Evolutionary conservation across 73 alveolate genomes (phyloP).

Genomic region (Tetrahymena borealis): DNA sequence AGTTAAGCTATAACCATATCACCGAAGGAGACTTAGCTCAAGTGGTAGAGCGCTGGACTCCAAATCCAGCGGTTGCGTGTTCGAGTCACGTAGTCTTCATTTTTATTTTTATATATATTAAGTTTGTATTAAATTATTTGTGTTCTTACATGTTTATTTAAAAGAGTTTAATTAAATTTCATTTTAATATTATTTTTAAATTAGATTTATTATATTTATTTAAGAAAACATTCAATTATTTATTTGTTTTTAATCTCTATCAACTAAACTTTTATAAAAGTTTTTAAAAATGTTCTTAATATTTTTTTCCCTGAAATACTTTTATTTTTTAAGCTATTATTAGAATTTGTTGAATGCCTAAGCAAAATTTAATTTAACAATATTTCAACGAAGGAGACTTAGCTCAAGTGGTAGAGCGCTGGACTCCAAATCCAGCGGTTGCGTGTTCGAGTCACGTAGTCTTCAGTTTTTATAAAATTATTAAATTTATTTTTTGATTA

Average conservation of each 20-base stretch:
- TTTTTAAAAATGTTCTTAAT: no score
- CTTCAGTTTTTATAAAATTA: constrained; percentile 14
- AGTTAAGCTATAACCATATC: background rate
- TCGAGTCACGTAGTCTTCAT: constrained; percentile 54
- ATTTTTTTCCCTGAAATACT: no score
- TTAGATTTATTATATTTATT: no score
- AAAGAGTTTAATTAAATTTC: no score
- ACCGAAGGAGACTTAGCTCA: constrained; percentile 47
- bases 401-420: constrained; percentile 54
- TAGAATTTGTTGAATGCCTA: background rate
- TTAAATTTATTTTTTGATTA: background rate
- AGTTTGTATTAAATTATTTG: background rate
- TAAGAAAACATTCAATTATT: no score
- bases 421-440: constrained; percentile 53
- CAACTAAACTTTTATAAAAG: no score
- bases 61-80: constrained; percentile 54
- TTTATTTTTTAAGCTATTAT: no score
- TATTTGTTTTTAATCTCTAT: no score
- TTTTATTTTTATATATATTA: background rate
- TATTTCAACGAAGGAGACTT: constrained; percentile 26
- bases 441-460: constrained; percentile 55
- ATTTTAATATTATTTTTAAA: no score
- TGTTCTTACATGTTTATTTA: no score
- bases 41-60: constrained; percentile 52
- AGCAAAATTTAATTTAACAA: no score